phyloP scores from a whole-genome alignment of 1,139 yeast genomes.

The Pneumocystis carinii region DNA sequence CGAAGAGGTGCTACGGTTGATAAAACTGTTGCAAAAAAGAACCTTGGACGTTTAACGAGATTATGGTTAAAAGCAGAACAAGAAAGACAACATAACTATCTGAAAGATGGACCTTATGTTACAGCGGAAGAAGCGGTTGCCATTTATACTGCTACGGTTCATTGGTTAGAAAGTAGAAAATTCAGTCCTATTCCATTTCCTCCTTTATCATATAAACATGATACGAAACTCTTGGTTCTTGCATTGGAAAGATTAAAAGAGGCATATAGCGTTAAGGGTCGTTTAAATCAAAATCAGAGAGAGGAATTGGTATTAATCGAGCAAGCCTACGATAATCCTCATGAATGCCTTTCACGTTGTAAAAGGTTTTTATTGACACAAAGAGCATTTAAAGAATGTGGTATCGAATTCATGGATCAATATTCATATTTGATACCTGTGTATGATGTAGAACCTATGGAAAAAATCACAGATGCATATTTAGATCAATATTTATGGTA shows the following conservation, averaged over 20 bases:
- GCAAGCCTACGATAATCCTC: slow-evolving; percentile 94
- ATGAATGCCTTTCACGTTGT: slow-evolving; percentile 72
- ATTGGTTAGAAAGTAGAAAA: slow-evolving; percentile 78
- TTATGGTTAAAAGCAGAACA: slow-evolving; percentile 89
- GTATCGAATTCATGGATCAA: slow-evolving; percentile 82
- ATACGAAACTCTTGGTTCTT: slow-evolving; percentile 71
- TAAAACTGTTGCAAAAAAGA: slow-evolving; percentile 84
- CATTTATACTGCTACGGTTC: slow-evolving; percentile 71
- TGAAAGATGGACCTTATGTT: slow-evolving; percentile 77
- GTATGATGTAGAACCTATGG: slow-evolving; percentile 76
- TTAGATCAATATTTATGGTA: slow-evolving; percentile 93
- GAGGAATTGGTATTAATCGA: slow-evolving; percentile 89
- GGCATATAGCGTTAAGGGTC: slow-evolving; percentile 63
- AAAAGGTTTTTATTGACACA: slow-evolving; percentile 75
- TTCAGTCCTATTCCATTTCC: slow-evolving; percentile 90
- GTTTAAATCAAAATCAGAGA: slow-evolving; percentile 73
- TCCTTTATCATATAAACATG: slow-evolving; percentile 81
- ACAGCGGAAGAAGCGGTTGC: slow-evolving; percentile 80
- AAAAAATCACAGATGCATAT: slow-evolving; percentile 91
- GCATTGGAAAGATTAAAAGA: slow-evolving; percentile 85
- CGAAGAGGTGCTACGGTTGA: slow-evolving; percentile 81
- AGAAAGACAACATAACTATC: slow-evolving; percentile 65
- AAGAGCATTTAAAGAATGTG: slow-evolving; percentile 80
- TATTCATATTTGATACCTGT: slow-evolving; percentile 76
- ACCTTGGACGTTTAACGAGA: slow-evolving; percentile 78